Base-by-base conservation (phyloP, 495 filamentous ascomycete genomes). In the Xylaria castorea region DNA sequence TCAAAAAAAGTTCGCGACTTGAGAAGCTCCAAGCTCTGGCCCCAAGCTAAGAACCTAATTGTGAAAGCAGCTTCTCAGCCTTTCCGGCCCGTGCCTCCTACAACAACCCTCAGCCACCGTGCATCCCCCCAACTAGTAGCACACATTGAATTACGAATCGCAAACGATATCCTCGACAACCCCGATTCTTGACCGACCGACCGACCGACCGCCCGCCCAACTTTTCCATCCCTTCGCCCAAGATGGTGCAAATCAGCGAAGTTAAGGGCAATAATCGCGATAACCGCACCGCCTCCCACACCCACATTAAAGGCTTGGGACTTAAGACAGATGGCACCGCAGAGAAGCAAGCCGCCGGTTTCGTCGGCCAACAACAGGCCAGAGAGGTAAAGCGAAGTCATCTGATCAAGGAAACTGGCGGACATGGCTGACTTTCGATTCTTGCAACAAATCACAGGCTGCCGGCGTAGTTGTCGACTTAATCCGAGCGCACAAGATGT, bases 401-500 rank as follows among this genome's bases (percentile, higher is more conserved):
- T 44, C 16, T 11, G 27, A 71, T 7, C 48, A 50, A 32, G 8
- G 48, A 42, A 14, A 50, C 22, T 1, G 20, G 51, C 12, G n/a
- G 20, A 63, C 16, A 46, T 68, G 70, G 71, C 74, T 77, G 67
- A 76, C 74, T 38, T 72, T 22, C 6, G 55, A 36, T 32, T 50
- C 44, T 58, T 58, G 38, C 57, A 30, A 60, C 57, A 20, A 32
- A 69, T 2, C 9, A 61, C 38, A 84, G 92, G 97, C 96, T 80
- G 95, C 92, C 81, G 96, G 96, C 77, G 89, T 99, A 14, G 91
- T 99, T 20, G 94, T 98, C 75, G 96, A 98, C 81, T 89, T 99
- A 66, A 94, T 99, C 79, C 92, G 91, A 76, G 90, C 92, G 48
- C 95, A 95, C 83, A 98, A 97, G 87, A 98, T 99, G 96, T 92